Conservation (phyloP, 371 early-diverging fungal species). For the Syncephalastrum monosporum region DNA sequence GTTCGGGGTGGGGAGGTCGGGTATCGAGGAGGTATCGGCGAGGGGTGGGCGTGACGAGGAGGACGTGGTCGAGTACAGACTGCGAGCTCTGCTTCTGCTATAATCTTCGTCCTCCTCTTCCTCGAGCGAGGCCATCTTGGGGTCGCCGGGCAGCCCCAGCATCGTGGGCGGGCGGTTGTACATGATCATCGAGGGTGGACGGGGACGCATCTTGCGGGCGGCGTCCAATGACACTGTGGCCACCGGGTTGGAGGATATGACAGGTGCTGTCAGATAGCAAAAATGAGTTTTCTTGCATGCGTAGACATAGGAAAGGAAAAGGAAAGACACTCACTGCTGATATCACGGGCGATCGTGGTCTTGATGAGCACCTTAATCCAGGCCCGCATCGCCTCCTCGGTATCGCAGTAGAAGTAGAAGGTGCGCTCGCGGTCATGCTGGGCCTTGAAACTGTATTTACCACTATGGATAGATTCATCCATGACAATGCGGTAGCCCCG, state of each 20-base stretch:
- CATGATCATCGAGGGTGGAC: slow-evolving; percentile 63
- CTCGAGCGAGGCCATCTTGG: slow-evolving; percentile 24
- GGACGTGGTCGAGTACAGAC: slow-evolving; percentile 7
- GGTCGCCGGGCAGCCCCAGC: slow-evolving; percentile 9
- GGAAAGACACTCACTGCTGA: slow-evolving; percentile 12
- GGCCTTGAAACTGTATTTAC: slow-evolving; percentile 71
- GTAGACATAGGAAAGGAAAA: not conserved
- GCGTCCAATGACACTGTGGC: slow-evolving; percentile 62
- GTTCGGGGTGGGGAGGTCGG: not conserved
- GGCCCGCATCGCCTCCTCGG: slow-evolving; percentile 49
- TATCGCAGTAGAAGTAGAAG: slow-evolving; percentile 66
- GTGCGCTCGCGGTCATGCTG: slow-evolving; percentile 65
- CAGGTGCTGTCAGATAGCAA: slow-evolving; percentile 48
- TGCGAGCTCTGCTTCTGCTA: slow-evolving; percentile 5
- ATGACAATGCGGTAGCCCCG: slow-evolving; percentile 56
- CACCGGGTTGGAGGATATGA: slow-evolving; percentile 67
- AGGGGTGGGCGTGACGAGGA: not conserved
- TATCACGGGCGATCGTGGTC: slow-evolving; percentile 67
- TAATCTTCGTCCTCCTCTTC: slow-evolving; percentile 25
- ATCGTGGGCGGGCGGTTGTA: slow-evolving; percentile 32
- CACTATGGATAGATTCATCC: slow-evolving; percentile 63
- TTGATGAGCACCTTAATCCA: slow-evolving; percentile 75
- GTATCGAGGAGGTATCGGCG: too few species aligned
- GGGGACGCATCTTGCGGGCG: slow-evolving; percentile 62
- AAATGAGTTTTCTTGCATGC: not conserved